Evolutionary conservation across 805 yeast species (phyloP).

Genomic region (Pichia californica): DNA sequence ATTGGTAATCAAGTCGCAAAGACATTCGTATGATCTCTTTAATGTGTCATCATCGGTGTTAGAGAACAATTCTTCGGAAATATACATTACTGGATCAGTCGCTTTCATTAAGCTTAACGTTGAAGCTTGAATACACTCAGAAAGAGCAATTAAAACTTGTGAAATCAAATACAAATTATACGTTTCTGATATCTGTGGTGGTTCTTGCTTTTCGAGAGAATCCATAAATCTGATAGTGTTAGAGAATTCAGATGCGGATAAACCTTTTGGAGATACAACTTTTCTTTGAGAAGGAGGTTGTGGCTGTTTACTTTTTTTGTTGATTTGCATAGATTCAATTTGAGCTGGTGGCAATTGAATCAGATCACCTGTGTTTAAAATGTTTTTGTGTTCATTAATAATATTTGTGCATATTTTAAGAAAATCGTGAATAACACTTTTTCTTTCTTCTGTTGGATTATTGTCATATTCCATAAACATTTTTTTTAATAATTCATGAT

Average conservation of each 20-base stretch:
- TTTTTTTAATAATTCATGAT: constrained; percentile 42
- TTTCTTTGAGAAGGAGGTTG: constrained; percentile 8
- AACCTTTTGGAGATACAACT: neutral
- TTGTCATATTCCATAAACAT: constrained; percentile 62
- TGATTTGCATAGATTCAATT: neutral
- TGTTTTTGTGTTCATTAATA: constrained; percentile 26
- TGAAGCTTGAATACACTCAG: constrained; percentile 63
- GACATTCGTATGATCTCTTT: constrained; percentile 10
- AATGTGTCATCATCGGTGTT: constrained; percentile 9
- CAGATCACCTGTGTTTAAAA: constrained; percentile 32
- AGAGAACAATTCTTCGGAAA: constrained; percentile 12
- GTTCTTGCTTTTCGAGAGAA: constrained; percentile 70
- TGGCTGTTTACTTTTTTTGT: constrained; percentile 13
- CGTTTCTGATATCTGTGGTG: constrained; percentile 60
- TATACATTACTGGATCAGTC: constrained; percentile 3
- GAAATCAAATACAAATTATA: constrained; percentile 57
- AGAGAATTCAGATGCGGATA: neutral
- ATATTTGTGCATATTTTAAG: constrained; percentile 37
- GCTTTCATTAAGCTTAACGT: constrained; percentile 33
- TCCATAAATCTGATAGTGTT: constrained; percentile 51
- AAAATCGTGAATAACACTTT: constrained; percentile 54
- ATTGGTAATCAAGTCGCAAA: constrained; percentile 27
- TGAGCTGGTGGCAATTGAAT: constrained; percentile 24
- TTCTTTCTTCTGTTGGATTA: constrained; percentile 41
- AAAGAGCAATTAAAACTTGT: constrained; percentile 43